Conservation (phyloP, 2,329 filamentous ascomycete species). For the Microcyclosporella mali region DNA sequence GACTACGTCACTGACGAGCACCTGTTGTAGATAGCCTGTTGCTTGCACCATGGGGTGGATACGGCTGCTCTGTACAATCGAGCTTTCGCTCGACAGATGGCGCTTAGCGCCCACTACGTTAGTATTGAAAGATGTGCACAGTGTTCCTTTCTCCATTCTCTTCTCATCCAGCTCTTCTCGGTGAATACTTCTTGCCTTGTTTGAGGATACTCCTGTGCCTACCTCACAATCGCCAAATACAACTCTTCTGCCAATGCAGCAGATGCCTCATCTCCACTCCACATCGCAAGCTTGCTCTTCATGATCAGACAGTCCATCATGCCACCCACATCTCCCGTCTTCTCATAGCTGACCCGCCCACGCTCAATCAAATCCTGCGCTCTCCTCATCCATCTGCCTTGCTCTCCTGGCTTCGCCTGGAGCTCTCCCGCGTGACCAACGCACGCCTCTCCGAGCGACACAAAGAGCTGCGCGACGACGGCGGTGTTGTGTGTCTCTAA, state of each 20-base stretch:
- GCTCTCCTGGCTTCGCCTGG: too few relatives aligned
- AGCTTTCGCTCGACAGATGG: neutral
- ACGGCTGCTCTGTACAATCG: conserved; percentile 7
- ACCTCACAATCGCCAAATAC: conserved; percentile 18
- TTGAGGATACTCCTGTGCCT: too few relatives aligned
- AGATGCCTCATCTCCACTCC: conserved; percentile 52
- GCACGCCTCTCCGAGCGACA: conserved; percentile 65
- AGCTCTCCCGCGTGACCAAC: conserved; percentile 64
- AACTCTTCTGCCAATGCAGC: conserved; percentile 19
- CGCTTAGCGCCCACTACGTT: neutral
- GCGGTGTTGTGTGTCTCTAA: conserved; percentile 62
- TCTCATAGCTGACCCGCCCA: conserved; percentile 49
- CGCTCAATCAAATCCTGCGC: conserved; percentile 27
- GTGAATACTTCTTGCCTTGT: too few relatives aligned
- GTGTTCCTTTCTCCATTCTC: too few relatives aligned
- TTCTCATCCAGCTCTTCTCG: too few relatives aligned
- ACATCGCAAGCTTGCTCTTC: conserved; percentile 69
- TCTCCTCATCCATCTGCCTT: conserved; percentile 12
- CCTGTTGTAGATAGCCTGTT: neutral
- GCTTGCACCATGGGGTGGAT: conserved; percentile 4
- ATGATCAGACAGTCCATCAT: conserved; percentile 77
- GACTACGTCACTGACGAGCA: neutral
- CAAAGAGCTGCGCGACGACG: conserved; percentile 62
- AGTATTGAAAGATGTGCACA: too few relatives aligned
- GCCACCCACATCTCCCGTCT: conserved; percentile 60